Evolutionary conservation across 2,329 filamentous ascomycete genomes (phyloP).

Genomic region (Alternaria sp.): DNA sequence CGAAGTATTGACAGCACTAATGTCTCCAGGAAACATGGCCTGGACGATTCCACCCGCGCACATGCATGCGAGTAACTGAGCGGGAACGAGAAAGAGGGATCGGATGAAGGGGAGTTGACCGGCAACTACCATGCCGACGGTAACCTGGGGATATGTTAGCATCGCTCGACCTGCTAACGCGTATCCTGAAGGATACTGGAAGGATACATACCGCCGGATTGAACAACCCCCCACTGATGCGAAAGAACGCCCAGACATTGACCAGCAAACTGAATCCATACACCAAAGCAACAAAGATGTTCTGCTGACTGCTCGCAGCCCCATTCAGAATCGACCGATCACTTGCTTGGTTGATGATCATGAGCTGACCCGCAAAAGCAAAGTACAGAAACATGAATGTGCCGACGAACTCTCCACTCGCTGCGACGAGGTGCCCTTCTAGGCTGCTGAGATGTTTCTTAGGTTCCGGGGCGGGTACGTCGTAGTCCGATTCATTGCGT

Average conservation of each 20-base stretch:
- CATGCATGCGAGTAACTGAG: conserved; percentile 34
- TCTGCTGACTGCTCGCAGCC: conserved; percentile 23
- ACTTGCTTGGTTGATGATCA: conserved; percentile 26
- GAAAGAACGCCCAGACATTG: conserved; percentile 42
- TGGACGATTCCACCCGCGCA: conserved; percentile 31
- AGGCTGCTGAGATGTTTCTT: conserved; percentile 17
- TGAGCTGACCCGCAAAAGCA: conserved; percentile 36
- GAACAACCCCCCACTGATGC: conserved; percentile 34
- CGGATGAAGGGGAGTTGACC: conserved; percentile 24
- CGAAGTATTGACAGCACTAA: conserved; percentile 29
- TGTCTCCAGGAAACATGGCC: conserved; percentile 31
- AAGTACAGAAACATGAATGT: conserved; percentile 45
- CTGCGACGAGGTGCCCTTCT: conserved; percentile 32
- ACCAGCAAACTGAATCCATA: conserved; percentile 41
- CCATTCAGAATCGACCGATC: conserved; percentile 22
- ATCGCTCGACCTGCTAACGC: background rate
- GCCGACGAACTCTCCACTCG: conserved; percentile 38
- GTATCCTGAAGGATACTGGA: background rate
- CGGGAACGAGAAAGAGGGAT: conserved; percentile 26
- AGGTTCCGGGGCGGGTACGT: conserved; percentile 1
- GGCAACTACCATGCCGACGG: conserved; percentile 31
- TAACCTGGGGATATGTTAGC: conserved; percentile 19
- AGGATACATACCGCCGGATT: conserved; percentile 24
- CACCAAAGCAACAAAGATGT: conserved; percentile 37
- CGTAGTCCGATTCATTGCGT: background rate